A percentile compares a stretch with the other conserved stretches of the same genome.
Evolutionary conservation across 192 early-diverging fungal genomes (phyloP).

Genomic region (Umbelopsis sp.): DNA sequence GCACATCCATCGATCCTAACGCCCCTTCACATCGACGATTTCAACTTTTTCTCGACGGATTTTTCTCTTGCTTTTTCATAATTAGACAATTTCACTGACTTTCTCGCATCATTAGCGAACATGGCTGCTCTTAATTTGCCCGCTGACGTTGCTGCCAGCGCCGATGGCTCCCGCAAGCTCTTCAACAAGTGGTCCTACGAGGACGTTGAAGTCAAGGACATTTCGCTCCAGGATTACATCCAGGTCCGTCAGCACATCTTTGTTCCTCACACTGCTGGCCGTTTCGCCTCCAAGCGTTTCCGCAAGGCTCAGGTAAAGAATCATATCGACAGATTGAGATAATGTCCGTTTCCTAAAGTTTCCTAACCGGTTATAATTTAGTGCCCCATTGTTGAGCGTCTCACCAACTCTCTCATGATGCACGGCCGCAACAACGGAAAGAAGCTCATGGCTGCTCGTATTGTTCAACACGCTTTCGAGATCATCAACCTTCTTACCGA

Average conservation of each 20-base stretch:
- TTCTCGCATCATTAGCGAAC: conserved; percentile 19
- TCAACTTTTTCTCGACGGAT: not conserved
- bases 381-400: conserved; percentile 98
- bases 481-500: conserved; percentile 98
- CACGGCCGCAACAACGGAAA: conserved; percentile 99
- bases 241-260: conserved; percentile 91
- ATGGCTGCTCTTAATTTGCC: conserved; percentile 60
- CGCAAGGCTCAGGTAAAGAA: conserved; percentile 86
- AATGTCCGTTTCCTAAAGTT: not conserved
- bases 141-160: conserved; percentile 56
- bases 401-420: conserved; percentile 99
- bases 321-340: not conserved
- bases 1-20: not conserved
- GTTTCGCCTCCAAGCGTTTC: conserved; percentile 96
- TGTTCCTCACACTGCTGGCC: conserved; percentile 98
- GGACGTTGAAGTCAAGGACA: conserved; percentile 88
- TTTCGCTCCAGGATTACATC: conserved; percentile 89
- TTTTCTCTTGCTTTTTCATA: not conserved
- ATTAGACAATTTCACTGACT: not conserved
- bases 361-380: conserved; percentile 22
- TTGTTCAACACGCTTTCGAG: conserved; percentile 99
- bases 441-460: conserved; percentile 98
- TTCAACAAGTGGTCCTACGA: conserved; percentile 93
- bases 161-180: conserved; percentile 59
- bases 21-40: not conserved